A percentile compares a stretch with the other conserved stretches of the same genome.
Evolutionary conservation across 2,329 filamentous ascomycete genomes (phyloP).

Genomic region (Talaromyces sp.): DNA sequence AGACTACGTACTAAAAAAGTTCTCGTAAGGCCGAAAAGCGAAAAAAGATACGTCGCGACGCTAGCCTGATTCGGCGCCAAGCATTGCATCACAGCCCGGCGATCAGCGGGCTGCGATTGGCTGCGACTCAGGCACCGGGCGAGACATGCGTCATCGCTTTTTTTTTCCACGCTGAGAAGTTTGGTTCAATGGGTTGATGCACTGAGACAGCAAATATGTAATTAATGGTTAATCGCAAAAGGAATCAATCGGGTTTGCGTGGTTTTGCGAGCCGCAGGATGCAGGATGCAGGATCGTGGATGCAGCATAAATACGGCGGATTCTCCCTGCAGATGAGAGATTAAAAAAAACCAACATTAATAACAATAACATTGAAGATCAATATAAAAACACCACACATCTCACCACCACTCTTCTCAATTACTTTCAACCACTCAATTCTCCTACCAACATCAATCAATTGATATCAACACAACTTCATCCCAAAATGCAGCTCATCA

Average conservation of each 20-base stretch:
- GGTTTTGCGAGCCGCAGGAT: too few species aligned
- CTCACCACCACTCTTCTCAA: too few species aligned
- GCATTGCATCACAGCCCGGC: background rate
- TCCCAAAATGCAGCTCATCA: conserved; percentile 2
- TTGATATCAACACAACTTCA: background rate
- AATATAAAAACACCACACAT: background rate
- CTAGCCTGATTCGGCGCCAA: too few species aligned
- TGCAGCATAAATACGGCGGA: background rate
- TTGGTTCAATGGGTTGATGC: too few species aligned
- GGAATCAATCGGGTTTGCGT: background rate
- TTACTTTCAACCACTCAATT: background rate
- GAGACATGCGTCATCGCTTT: background rate
- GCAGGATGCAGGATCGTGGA: too few species aligned
- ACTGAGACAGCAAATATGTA: too few species aligned
- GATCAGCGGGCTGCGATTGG: background rate
- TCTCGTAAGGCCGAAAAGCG: too few species aligned
- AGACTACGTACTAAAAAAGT: too few species aligned
- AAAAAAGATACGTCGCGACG: too few species aligned
- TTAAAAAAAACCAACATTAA: background rate
- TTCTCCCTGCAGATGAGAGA: background rate
- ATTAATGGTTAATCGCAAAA: too few species aligned
- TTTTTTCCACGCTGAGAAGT: too few species aligned
- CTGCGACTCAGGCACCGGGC: background rate
- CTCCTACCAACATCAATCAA: background rate
- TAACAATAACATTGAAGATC: too few species aligned